Evolutionary conservation across 2,329 filamentous ascomycete genomes (phyloP), one percentile per base, ranked within the genome.

Genomic region (Alternaria longipes): DNA sequence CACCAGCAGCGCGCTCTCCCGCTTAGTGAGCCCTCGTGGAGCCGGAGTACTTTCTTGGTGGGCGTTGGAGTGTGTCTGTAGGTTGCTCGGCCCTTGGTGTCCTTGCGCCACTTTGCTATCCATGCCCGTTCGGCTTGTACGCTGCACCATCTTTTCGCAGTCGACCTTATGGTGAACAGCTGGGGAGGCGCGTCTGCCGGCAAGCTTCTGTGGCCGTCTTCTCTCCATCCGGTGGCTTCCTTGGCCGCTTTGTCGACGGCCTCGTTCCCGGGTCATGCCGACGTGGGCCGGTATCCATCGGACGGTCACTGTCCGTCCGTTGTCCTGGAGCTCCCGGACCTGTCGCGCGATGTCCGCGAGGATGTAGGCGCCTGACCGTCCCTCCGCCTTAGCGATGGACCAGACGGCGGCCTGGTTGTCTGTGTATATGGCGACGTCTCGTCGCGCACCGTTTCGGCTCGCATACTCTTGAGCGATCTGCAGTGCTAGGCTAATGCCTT

Each of bases 401-500:
- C 20, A 65, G 24, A 66, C 65, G 20, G 62, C 56, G 32, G 59
- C 65, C 45, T 67, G n/a, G n/a, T n/a, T n/a, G n/a, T n/a, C n/a
- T n/a, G n/a, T n/a, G n/a, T n/a, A n/a, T n/a, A n/a, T n/a, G n/a
- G n/a, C n/a, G n/a, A n/a, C n/a, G 20, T 63, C 51, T 45, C 18
- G 18, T 40, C 52, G 54, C 12, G 42, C 52, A 47, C 63, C n/a
- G 30, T 60, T 44, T 46, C 16, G 6, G n/a, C 61, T 55, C 56
- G 41, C 59, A 46, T 69, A 69, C 32, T 60, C 45, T 57, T 61
- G 12, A 44, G 63, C 59, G 47, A 67, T 67, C 42, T 68, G 40
- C 20, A 70, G 55, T 60, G 61, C 68, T 56, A 68, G 18, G 57
- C 60, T 66, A 12, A 67, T 69, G 8, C 58, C 59, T 47, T 68